A percentile compares a stretch with the other conserved stretches of the same genome.
Conservation (phyloP, 106 monocot genomes). For the Narthecium ossifragum region DNA sequence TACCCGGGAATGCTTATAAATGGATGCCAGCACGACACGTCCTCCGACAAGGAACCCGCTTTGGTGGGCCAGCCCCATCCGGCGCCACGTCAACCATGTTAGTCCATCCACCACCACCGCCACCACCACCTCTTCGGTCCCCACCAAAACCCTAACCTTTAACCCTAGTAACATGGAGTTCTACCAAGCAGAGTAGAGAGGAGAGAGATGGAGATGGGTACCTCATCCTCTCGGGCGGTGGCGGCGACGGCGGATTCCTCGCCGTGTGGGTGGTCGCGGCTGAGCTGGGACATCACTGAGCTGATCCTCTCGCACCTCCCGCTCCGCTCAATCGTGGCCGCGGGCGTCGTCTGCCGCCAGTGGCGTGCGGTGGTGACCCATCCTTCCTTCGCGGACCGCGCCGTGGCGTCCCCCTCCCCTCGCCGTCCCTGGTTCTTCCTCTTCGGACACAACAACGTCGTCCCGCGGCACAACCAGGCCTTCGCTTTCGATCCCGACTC, state of each 20-base stretch:
- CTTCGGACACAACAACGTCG: slow-evolving; percentile 55
- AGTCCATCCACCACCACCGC: background rate
- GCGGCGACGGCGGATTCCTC: background rate
- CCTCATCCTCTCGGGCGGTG: background rate
- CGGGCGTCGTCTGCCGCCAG: slow-evolving; percentile 46
- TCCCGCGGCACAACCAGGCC: slow-evolving; percentile 29
- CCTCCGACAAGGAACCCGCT: too few species aligned
- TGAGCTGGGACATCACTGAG: slow-evolving; percentile 44
- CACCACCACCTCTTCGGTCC: background rate
- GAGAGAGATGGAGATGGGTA: background rate
- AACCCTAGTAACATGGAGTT: background rate
- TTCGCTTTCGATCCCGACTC: slow-evolving; percentile 57
- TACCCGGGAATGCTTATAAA: too few species aligned
- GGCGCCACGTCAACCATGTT: too few species aligned
- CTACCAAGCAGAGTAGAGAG: background rate
- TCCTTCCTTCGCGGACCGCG: slow-evolving; percentile 10
- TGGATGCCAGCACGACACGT: too few species aligned
- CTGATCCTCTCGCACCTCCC: slow-evolving; percentile 54
- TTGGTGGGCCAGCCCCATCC: too few species aligned
- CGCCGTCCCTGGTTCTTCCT: slow-evolving; percentile 58
- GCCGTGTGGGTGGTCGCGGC: slow-evolving; percentile 27
- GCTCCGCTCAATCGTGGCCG: slow-evolving; percentile 28
- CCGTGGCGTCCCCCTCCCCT: slow-evolving; percentile 2
- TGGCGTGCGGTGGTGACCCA: slow-evolving; percentile 32
- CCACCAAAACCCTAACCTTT: background rate